These are phyloP conservation scores for Daedaleopsis sinensis DNA, from an alignment of 768 basidiomycete genomes.

Conservation along the genomic window DNA sequence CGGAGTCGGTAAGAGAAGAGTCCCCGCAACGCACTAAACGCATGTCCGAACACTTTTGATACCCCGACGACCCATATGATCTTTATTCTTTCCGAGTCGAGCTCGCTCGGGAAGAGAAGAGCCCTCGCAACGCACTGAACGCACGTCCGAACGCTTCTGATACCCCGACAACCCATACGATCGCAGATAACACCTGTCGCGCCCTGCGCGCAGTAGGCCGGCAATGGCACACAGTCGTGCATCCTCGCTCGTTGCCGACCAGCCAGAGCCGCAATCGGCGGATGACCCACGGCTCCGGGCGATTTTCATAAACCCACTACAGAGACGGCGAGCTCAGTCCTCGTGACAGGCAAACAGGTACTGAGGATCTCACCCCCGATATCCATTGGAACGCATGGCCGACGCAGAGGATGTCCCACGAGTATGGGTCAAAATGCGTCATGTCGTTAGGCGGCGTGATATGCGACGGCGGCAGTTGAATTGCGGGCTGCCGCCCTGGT, in stretches of 20 bases:
- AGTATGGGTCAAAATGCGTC: background rate
- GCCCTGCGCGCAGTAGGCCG: background rate
- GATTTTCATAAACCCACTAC: background rate
- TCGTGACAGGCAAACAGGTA: background rate
- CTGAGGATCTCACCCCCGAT: background rate
- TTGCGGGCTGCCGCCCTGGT: background rate
- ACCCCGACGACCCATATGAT: too few relatives aligned
- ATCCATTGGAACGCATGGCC: background rate
- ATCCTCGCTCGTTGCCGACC: constrained; percentile 3
- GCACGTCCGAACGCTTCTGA: too few relatives aligned
- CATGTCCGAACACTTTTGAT: too few relatives aligned
- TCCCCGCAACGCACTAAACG: too few relatives aligned
- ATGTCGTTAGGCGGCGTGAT: background rate
- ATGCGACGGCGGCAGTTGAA: background rate
- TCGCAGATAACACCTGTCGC: background rate
- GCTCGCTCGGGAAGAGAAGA: too few relatives aligned
- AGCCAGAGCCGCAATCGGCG: background rate
- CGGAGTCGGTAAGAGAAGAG: too few relatives aligned
- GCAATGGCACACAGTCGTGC: background rate
- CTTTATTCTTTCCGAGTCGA: too few relatives aligned
- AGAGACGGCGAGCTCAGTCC: background rate
- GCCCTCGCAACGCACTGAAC: too few relatives aligned
- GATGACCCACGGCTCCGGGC: background rate
- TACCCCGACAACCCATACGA: too few relatives aligned
- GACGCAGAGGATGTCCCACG: constrained; percentile 6